phyloP scores from a whole-genome alignment of 116 monocot species.

The Zostera marina region DNA sequence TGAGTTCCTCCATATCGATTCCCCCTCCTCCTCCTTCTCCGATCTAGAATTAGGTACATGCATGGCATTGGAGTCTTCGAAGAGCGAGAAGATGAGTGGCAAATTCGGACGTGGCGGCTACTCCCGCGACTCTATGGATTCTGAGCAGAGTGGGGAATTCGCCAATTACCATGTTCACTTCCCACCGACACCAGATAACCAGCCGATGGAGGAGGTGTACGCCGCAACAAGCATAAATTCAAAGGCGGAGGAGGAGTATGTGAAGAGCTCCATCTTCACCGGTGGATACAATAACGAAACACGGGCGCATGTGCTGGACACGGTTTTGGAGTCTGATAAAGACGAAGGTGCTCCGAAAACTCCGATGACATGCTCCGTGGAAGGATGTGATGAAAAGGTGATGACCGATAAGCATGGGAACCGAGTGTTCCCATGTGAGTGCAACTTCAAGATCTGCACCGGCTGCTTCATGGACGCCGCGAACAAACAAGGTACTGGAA shows the following conservation, averaged over 20 bases:
- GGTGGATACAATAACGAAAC: slow-evolving; percentile 55
- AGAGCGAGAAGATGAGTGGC: neutral
- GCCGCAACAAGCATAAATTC: too few relatives aligned
- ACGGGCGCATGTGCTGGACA: slow-evolving; percentile 62
- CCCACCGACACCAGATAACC: slow-evolving; percentile 62
- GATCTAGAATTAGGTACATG: too few relatives aligned
- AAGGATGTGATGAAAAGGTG: slow-evolving; percentile 50
- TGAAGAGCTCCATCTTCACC: slow-evolving; percentile 50
- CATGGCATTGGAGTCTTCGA: too few relatives aligned
- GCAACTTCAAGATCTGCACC: slow-evolving; percentile 1
- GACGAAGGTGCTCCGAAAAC: neutral
- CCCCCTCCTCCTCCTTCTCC: too few relatives aligned
- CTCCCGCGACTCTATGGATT: slow-evolving; percentile 40
- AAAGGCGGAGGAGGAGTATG: slow-evolving; percentile 40
- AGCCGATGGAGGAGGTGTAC: slow-evolving; percentile 28
- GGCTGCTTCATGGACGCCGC: slow-evolving; percentile 41
- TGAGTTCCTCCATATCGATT: too few relatives aligned
- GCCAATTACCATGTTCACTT: slow-evolving; percentile 50
- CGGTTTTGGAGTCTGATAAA: slow-evolving; percentile 20
- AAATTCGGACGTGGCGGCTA: slow-evolving; percentile 46
- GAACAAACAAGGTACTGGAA: slow-evolving; percentile 23
- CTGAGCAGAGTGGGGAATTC: slow-evolving; percentile 30
- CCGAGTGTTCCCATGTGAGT: neutral
- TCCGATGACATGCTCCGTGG: slow-evolving; percentile 25
- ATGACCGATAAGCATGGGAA: slow-evolving; percentile 27